A percentile compares a stretch with the other conserved stretches of the same genome.
These are phyloP conservation scores for Aphanomyces astaci DNA, from an alignment of 352 stramenopile genomes.

Conservation along the genomic window DNA sequence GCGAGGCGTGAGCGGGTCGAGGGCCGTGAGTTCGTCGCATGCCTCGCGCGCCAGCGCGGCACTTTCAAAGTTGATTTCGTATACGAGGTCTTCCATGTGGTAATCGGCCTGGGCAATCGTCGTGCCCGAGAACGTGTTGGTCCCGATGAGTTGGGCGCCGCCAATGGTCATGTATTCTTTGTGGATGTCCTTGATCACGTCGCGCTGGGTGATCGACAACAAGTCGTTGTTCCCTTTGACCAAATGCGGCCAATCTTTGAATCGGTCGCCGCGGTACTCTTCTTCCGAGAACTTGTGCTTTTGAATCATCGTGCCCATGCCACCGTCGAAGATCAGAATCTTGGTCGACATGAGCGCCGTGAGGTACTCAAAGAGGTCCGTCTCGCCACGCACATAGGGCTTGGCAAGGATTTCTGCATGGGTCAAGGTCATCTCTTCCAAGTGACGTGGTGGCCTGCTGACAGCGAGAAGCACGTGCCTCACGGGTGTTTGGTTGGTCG, in stretches of 20 bases:
- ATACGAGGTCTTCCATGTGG: constrained; percentile 92
- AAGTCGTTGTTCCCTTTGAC: constrained; percentile 98
- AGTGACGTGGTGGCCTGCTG: constrained; percentile 1
- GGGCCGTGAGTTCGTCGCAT: constrained; percentile 89
- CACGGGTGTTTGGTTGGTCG: constrained; percentile 9
- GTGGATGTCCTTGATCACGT: constrained; percentile 95
- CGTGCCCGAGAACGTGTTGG: constrained; percentile 96
- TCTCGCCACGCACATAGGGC: constrained; percentile 60
- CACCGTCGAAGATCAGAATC: constrained; percentile 94
- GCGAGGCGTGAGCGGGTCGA: constrained; percentile 86
- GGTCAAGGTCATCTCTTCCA: background rate
- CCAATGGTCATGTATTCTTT: constrained; percentile 90
- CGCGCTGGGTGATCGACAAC: constrained; percentile 90
- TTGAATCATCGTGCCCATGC: constrained; percentile 98
- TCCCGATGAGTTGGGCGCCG: constrained; percentile 92
- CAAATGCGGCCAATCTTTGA: constrained; percentile 85
- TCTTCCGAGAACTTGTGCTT: constrained; percentile 88
- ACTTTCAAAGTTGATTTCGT: constrained; percentile 94
- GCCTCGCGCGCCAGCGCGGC: constrained; percentile 87
- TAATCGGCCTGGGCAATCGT: constrained; percentile 96
- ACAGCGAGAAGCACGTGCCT: constrained; percentile 16
- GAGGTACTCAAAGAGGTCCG: constrained; percentile 65
- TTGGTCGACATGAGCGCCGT: constrained; percentile 66
- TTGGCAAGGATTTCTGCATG: constrained; percentile 40
- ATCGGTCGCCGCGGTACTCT: constrained; percentile 92